Evolutionary conservation across 768 basidiomycete species (phyloP), one percentile per base, ranked within the genome.

Genomic region (Lentinus brumalis): DNA sequence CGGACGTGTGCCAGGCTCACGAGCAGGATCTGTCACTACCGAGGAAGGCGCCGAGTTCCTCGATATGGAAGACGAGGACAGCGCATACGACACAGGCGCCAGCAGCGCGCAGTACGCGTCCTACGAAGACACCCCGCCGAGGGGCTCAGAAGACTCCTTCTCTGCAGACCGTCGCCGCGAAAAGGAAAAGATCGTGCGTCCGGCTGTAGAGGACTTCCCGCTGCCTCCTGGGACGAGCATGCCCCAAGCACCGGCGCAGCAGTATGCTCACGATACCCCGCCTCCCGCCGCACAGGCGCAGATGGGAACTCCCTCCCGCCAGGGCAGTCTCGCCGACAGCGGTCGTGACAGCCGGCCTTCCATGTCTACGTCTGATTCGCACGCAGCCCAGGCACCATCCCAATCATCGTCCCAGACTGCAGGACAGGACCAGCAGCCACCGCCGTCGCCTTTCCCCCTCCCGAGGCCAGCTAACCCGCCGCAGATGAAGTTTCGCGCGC

Each of bases 401-500:
- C 51, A 59, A 38, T 53, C 60, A 29, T 39, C 63, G 14, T 59
- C 67, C 18, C 74, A 74, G 54, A 61, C 60, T 1, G 56, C 58
- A 32, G 39, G 55, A 11, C 6, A 35, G 73, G 49, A 58, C 56
- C 45, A 40, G 59, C 44, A 67, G 71, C 41, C 66, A 16, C 67
- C 64, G 59, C 70, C 67, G n/a, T 65, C 62, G 44, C 66, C 68
- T 50, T 73, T 31, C 67, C 60, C 61, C 68, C 53, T 59, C 53
- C 69, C 69, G 55, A 70, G 51, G 65, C 74, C 71, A 70, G 45
- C 63, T n/a, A 61, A 62, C 35, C 65, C 67, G 21, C 63, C 69
- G 39, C 68, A 69, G 61, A 67, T 42, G 54, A 80, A 79, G 26
- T 92, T 89, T 75, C 88, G 91, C 53, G 86, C 87, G 1, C 82